Conservation (phyloP, 2,329 filamentous ascomycete species). For the Colletotrichum musicola region DNA sequence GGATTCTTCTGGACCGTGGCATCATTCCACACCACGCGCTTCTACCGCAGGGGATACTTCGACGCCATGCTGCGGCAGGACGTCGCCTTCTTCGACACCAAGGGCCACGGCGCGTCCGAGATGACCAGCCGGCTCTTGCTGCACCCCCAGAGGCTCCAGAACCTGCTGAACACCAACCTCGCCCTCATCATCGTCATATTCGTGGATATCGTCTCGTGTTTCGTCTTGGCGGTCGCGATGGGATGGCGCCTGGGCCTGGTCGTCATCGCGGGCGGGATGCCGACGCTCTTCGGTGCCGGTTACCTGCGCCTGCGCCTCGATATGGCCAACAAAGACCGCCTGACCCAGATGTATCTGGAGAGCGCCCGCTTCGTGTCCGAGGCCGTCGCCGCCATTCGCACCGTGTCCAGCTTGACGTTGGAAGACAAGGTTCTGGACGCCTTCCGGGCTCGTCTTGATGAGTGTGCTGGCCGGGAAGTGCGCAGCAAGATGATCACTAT, state of each 20-base stretch:
- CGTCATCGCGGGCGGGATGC: constrained; percentile 51
- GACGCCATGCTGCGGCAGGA: constrained; percentile 46
- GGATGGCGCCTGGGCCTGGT: constrained; percentile 54
- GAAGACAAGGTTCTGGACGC: too few relatives aligned
- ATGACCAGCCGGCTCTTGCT: constrained; percentile 44
- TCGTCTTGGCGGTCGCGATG: constrained; percentile 46
- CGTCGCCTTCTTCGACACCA: constrained; percentile 46
- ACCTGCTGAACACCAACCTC: constrained; percentile 48
- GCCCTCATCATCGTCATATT: constrained; percentile 46
- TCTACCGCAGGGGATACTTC: constrained; percentile 45
- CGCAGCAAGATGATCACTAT: too few relatives aligned
- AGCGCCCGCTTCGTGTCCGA: constrained; percentile 74
- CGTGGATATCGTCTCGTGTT: constrained; percentile 47
- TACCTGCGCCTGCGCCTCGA: constrained; percentile 59
- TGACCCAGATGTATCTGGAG: constrained; percentile 67
- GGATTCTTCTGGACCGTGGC: too few relatives aligned
- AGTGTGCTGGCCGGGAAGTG: too few relatives aligned
- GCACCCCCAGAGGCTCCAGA: constrained; percentile 49
- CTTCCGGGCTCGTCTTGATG: too few relatives aligned
- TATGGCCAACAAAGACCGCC: constrained; percentile 68
- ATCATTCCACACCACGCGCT: constrained; percentile 33
- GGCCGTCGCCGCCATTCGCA: constrained; percentile 71
- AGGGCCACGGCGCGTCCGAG: constrained; percentile 45
- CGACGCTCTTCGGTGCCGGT: constrained; percentile 50
- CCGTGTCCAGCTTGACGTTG: constrained; percentile 71